phyloP scores from a whole-genome alignment of 2,329 filamentous ascomycete species.

The Colletotrichum brevisporum region DNA sequence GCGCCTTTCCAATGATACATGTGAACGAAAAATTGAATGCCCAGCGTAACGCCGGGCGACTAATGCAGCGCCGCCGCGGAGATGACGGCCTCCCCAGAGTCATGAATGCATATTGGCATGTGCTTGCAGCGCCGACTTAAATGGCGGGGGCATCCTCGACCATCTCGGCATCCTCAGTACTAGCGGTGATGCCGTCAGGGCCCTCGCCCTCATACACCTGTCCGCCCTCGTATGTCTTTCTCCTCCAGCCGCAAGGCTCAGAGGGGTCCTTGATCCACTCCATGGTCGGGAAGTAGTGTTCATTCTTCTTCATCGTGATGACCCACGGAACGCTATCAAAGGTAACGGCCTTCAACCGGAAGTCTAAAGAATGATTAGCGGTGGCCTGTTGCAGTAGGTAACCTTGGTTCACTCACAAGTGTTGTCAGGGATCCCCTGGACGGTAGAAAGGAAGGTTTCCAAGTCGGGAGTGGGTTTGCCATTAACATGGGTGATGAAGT shows the following conservation, averaged over 20 bases:
- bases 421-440: constrained; percentile 92
- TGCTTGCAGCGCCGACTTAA: not conserved
- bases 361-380: constrained; percentile 69
- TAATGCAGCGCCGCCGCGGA: not conserved
- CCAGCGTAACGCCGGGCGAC: not conserved
- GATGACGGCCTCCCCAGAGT: not conserved
- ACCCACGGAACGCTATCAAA: constrained; percentile 99
- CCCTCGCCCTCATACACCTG: constrained; percentile 68
- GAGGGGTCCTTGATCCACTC: constrained; percentile 76
- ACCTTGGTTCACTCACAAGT: constrained; percentile 73
- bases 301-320: constrained; percentile 99
- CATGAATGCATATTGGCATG: not conserved
- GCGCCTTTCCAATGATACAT: constrained; percentile 2
- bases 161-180: constrained; percentile 60
- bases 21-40: constrained; percentile 15
- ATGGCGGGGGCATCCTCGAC: constrained; percentile 47
- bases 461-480: constrained; percentile 87
- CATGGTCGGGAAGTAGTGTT: constrained; percentile 88
- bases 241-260: constrained; percentile 73
- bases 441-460: constrained; percentile 83
- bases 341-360: constrained; percentile 95
- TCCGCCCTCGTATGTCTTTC: constrained; percentile 73
- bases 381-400: not conserved
- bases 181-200: constrained; percentile 60
- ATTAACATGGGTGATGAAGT: constrained; percentile 98